Evolutionary conservation across 768 basidiomycete genomes (phyloP).

Genomic region (Rhodotorula graminis): DNA sequence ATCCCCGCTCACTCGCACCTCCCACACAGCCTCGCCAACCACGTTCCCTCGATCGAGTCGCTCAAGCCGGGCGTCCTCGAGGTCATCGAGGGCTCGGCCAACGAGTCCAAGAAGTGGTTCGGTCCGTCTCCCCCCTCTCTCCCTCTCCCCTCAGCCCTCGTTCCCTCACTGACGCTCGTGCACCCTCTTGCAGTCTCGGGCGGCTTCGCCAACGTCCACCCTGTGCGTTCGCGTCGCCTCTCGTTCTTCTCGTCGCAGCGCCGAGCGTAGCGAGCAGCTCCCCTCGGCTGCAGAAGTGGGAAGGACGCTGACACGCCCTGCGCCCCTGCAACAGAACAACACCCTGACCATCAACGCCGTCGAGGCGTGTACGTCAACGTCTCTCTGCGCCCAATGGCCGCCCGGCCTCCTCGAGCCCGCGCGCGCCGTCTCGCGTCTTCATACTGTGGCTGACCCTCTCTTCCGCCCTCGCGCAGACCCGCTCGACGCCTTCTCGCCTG

Average conservation of each 20-base stretch:
- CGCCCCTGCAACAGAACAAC: slow-evolving; percentile 57
- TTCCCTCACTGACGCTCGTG: too few relatives aligned
- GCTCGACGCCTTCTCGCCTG: slow-evolving; percentile 79
- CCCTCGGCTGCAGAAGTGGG: too few relatives aligned
- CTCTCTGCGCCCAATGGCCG: too few relatives aligned
- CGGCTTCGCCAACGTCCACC: slow-evolving; percentile 96
- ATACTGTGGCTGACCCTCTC: not conserved
- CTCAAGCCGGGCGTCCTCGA: slow-evolving; percentile 91
- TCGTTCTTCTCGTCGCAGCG: not conserved
- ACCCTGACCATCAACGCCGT: slow-evolving; percentile 92
- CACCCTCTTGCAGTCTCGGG: slow-evolving; percentile 64
- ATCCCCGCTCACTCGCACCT: not conserved
- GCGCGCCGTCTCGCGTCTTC: too few relatives aligned
- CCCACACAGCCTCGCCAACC: slow-evolving; percentile 68
- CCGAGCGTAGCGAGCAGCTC: too few relatives aligned
- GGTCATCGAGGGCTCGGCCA: slow-evolving; percentile 70
- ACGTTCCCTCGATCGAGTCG: slow-evolving; percentile 94
- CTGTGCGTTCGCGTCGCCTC: slow-evolving; percentile 45
- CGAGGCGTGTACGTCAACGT: slow-evolving; percentile 63
- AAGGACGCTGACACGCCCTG: not conserved
- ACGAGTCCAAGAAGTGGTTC: slow-evolving; percentile 89
- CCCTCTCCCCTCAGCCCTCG: not conserved
- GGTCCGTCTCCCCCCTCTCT: slow-evolving; percentile 56
- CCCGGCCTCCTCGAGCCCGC: not conserved
- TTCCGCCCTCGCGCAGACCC: slow-evolving; percentile 47